Base-by-base conservation (phyloP, 257 asterid species). In the Verbena officinalis region DNA sequence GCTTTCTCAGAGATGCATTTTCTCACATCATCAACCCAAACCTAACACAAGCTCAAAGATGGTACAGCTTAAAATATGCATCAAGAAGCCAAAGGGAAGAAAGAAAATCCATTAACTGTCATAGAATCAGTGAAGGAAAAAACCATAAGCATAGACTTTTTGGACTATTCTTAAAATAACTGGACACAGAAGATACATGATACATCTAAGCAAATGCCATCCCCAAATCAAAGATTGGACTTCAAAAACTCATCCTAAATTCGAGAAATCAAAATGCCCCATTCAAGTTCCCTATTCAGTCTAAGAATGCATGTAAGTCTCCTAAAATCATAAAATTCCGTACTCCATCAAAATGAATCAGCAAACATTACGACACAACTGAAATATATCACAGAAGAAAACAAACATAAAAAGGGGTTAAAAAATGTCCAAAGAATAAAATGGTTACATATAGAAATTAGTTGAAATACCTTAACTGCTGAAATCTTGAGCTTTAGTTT, bases 1-100 rank as follows among this genome's bases (percentile, higher is more conserved):
- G 86, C 64, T 65, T 79, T 87, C 81, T 71, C 81, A 49, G 78
- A 78, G 55, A 82, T 59, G 76, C 95, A 85, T 36, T 73, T 81
- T 73, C 81, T 78, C 55, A 77, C 95, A 46, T 68, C 79, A 23
- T 81, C 87, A 75, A 76, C 62, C 98, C 95, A 92, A 56, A 70
- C 87, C 98, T 92, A 77, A 50, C 63, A 73, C 51, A 77, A 54
- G 46, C 46, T 9, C 50, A 64, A 51, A 43, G 44, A 42, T 62
- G 11, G 39, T 40, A 55, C 42, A 48, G 58, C 60, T 34, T 39
- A 40, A 9, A 3, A 67, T 60, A 27, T 62, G 56, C 46, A 48
- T 9, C 19, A 22, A 12, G 66, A 65, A 14, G 27, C 30, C 42
- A 65, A 36, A 62, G 15, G 12, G 33, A 68, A 49, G 33, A 52